Evolutionary conservation across 2,329 filamentous ascomycete genomes (phyloP).

Genomic region (Verticillium nubilum): DNA sequence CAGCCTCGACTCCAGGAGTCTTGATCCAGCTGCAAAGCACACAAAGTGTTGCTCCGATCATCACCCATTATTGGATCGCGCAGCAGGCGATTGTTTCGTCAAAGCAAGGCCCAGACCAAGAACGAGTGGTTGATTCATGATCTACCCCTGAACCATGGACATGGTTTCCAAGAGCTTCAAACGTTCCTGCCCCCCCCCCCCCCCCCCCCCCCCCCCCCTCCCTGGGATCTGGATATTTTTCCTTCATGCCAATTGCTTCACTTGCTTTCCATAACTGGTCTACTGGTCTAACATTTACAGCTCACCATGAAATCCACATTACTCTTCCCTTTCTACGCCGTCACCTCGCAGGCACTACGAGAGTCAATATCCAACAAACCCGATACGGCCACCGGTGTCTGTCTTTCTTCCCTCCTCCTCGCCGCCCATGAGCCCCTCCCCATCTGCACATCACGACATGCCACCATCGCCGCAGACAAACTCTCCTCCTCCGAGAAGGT

Average conservation of each 20-base stretch:
- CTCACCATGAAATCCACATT: slow-evolving; percentile 8
- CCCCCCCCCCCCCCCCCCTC: too few relatives aligned
- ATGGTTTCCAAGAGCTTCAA: background rate
- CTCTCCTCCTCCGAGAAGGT: background rate
- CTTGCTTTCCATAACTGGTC: background rate
- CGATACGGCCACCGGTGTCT: slow-evolving; percentile 4
- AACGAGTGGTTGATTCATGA: background rate
- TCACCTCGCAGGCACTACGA: slow-evolving; percentile 6
- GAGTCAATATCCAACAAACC: slow-evolving; percentile 10
- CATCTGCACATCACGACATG: slow-evolving; percentile 10
- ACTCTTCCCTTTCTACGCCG: background rate
- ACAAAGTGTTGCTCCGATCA: background rate
- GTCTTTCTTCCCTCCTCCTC: slow-evolving; percentile 11
- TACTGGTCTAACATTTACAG: background rate
- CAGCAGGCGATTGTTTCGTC: background rate
- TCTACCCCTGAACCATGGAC: background rate
- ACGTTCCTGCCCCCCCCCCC: too few relatives aligned
- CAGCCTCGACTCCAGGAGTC: background rate
- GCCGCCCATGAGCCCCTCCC: slow-evolving; percentile 7
- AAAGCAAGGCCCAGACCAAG: background rate
- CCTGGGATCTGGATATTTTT: too few relatives aligned
- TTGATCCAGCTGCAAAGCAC: background rate
- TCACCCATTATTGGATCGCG: background rate
- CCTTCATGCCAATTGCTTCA: too few relatives aligned
- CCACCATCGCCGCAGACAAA: background rate